These are phyloP conservation scores for Rhododendron ovatum DNA, from an alignment of 148 eudicot species.

Conservation along the genomic window DNA sequence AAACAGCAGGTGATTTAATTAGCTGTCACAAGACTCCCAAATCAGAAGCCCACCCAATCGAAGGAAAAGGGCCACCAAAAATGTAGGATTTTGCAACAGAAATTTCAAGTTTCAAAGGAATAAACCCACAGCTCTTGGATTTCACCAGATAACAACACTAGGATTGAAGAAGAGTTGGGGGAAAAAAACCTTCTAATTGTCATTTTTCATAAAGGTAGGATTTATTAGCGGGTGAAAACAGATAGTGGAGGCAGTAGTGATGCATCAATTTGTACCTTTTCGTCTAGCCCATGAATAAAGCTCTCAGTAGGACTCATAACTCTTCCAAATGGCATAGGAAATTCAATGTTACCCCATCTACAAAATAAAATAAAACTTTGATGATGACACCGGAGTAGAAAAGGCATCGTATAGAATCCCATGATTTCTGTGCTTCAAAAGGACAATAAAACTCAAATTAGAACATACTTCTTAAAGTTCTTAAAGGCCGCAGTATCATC, in stretches of 20 bases:
- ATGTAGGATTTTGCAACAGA: background rate
- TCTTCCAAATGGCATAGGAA: slow-evolving; percentile 89
- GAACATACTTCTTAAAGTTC: slow-evolving; percentile 22
- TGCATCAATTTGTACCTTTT: slow-evolving; percentile 40
- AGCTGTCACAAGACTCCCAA: background rate
- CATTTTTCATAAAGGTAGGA: background rate
- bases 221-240: background rate
- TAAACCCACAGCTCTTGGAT: background rate
- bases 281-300: slow-evolving; percentile 73
- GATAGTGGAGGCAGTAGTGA: background rate
- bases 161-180: background rate
- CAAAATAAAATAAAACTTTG: background rate
- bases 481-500: slow-evolving; percentile 25
- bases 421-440: background rate
- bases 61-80: background rate
- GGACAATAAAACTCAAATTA: background rate
- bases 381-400: background rate
- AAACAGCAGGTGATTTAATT: background rate
- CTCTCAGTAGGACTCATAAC: slow-evolving; percentile 76
- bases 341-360: slow-evolving; percentile 84
- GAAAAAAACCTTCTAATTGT: background rate
- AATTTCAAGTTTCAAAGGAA: background rate
- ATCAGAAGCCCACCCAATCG: background rate
- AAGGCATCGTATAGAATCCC: background rate
- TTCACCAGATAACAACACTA: background rate